These are phyloP conservation scores for Crithidia fasciculata DNA, from an alignment of 208 protist genomes.

Conservation along the genomic window DNA sequence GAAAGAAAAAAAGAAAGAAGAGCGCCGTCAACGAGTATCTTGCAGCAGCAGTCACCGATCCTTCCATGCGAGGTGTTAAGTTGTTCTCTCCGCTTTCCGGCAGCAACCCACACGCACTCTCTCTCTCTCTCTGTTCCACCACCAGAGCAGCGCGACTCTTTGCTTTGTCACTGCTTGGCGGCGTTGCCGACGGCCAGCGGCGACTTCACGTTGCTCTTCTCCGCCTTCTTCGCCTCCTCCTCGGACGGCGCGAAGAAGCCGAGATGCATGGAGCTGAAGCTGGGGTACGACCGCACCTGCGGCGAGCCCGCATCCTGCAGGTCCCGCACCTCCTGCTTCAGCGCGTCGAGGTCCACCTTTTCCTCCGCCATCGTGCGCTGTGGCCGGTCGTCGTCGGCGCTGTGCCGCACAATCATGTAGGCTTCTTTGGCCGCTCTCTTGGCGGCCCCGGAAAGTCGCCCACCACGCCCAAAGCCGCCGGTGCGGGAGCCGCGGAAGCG, in stretches of 20 bases:
- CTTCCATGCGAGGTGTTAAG: too few relatives aligned
- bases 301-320: slow-evolving; percentile 41
- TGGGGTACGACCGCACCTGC: slow-evolving; percentile 65
- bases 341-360: slow-evolving; percentile 31
- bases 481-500: slow-evolving; percentile 21
- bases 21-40: too few relatives aligned
- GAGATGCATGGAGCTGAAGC: slow-evolving; percentile 51
- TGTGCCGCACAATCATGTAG: slow-evolving; percentile 29
- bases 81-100: too few relatives aligned
- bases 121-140: neutral
- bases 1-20: too few relatives aligned
- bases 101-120: neutral
- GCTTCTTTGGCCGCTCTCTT: slow-evolving; percentile 16
- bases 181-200: neutral
- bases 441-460: neutral
- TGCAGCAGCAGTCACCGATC: too few relatives aligned
- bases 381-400: slow-evolving; percentile 20
- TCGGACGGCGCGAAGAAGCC: slow-evolving; percentile 32
- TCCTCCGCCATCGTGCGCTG: neutral
- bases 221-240: slow-evolving; percentile 5
- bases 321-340: slow-evolving; percentile 34
- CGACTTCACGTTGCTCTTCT: slow-evolving; percentile 2
- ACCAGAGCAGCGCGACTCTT: too few relatives aligned
- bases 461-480: slow-evolving; percentile 4
- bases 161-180: neutral